phyloP scores from a whole-genome alignment of 2,329 filamentous ascomycete genomes.

The Fusarium verrucosum region DNA sequence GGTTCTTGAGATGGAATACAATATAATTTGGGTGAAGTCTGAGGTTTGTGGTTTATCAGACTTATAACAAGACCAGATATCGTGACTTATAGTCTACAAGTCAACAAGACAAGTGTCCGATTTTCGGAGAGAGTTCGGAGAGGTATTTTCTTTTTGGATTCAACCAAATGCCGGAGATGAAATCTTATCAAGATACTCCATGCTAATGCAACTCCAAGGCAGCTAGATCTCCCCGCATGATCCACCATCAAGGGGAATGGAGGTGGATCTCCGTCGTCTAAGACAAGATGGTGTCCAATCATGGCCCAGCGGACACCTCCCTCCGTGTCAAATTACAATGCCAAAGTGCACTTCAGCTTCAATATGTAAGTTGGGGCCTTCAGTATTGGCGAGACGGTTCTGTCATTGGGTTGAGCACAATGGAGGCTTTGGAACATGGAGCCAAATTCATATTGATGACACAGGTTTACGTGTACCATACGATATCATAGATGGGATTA shows the following conservation, averaged over 20 bases:
- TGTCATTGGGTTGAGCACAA: too few relatives aligned
- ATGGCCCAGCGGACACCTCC: background rate
- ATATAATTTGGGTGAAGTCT: background rate
- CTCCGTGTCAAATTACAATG: background rate
- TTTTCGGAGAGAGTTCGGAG: background rate
- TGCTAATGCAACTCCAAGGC: background rate
- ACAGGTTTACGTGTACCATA: background rate
- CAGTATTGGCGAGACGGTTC: too few relatives aligned
- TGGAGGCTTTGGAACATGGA: background rate
- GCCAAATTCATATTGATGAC: too few relatives aligned
- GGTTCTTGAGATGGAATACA: background rate
- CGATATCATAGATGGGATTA: too few relatives aligned
- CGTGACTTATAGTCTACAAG: background rate
- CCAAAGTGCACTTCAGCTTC: background rate
- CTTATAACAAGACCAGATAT: too few relatives aligned
- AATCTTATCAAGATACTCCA: background rate
- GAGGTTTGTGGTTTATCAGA: background rate
- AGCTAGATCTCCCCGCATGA: background rate
- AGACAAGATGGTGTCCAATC: background rate
- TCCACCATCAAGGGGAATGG: background rate
- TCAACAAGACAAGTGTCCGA: background rate
- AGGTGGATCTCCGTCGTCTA: background rate
- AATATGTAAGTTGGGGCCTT: background rate
- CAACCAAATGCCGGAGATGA: background rate
- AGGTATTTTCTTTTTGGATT: rapidly evolving